These are phyloP conservation scores for Elsinoe batatas DNA, from an alignment of 2,329 filamentous ascomycete genomes.

Conservation along the genomic window DNA sequence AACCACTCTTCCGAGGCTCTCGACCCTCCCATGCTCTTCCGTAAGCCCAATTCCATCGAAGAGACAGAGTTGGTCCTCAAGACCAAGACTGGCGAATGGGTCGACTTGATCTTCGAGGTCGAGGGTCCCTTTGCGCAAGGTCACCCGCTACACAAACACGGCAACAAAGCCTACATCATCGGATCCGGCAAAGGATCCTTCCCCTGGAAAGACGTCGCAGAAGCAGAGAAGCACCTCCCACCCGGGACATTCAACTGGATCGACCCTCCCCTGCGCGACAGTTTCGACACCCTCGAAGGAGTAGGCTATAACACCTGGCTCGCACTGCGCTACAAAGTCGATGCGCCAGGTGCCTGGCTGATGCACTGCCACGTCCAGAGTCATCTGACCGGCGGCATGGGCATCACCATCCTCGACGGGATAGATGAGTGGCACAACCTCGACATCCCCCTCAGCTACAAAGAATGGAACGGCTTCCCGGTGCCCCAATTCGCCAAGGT, in stretches of 20 bases:
- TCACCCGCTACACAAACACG: conserved; percentile 56
- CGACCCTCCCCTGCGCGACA: conserved; percentile 46
- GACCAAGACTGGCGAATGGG: conserved; percentile 30
- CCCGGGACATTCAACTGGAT: conserved; percentile 49
- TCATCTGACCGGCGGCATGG: conserved; percentile 41
- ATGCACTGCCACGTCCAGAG: conserved; percentile 39
- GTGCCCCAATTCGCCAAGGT: conserved; percentile 9
- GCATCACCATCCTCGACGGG: conserved; percentile 39
- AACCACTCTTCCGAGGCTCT: conserved; percentile 16
- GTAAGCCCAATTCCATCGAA: not conserved
- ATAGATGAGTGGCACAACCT: conserved; percentile 36
- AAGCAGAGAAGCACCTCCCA: conserved; percentile 34
- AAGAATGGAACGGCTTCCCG: conserved; percentile 9
- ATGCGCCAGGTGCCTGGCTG: conserved; percentile 38
- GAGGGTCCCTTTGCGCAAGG: conserved; percentile 35
- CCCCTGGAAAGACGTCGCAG: conserved; percentile 42
- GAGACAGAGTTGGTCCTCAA: conserved; percentile 1
- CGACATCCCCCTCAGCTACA: conserved; percentile 3
- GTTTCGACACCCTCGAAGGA: conserved; percentile 22
- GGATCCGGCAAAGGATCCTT: conserved; percentile 41
- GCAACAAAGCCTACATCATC: conserved; percentile 49
- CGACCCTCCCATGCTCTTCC: conserved; percentile 15
- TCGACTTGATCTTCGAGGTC: conserved; percentile 46
- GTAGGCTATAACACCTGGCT: conserved; percentile 28
- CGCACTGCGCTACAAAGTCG: conserved; percentile 23